Conservation (phyloP, 2,329 filamentous ascomycete genomes). For the Nakataea oryzae region DNA sequence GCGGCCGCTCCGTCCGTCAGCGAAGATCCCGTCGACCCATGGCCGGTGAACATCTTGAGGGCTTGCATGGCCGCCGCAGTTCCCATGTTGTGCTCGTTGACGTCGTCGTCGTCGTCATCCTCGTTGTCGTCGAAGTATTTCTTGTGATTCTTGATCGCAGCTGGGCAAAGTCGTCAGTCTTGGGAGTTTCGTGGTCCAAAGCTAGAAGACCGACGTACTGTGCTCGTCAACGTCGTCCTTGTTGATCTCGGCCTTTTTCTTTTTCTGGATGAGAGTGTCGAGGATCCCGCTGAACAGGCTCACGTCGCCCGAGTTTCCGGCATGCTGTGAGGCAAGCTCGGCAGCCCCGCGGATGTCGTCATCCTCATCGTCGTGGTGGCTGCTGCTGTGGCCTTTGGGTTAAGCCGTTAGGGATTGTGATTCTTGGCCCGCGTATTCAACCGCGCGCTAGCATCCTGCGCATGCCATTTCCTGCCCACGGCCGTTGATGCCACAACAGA, state of each 20-base stretch:
- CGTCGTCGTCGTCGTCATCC: constrained; percentile 31
- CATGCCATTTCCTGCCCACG: background rate
- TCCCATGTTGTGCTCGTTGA: constrained; percentile 44
- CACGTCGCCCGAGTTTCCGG: constrained; percentile 33
- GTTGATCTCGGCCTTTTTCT: constrained; percentile 33
- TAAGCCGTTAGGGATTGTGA: background rate
- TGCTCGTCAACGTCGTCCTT: constrained; percentile 38
- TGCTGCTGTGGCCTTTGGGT: background rate
- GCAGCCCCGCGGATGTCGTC: constrained; percentile 38
- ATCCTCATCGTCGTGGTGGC: constrained; percentile 26
- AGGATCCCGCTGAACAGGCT: constrained; percentile 40
- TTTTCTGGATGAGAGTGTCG: constrained; percentile 35
- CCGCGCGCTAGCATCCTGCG: too few species aligned
- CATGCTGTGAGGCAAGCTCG: constrained; percentile 31
- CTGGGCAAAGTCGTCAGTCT: constrained; percentile 19
- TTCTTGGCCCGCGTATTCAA: background rate
- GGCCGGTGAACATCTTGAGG: constrained; percentile 64
- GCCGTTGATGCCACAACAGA: background rate
- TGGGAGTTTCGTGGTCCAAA: background rate
- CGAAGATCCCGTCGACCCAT: constrained; percentile 30
- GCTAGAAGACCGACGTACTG: constrained; percentile 20
- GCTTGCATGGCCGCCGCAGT: constrained; percentile 72
- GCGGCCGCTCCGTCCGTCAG: constrained; percentile 20
- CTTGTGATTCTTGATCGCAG: constrained; percentile 66
- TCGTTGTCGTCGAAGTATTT: constrained; percentile 53